Conservation (phyloP, 148 eudicot species). For the Polygonum aviculare region DNA sequence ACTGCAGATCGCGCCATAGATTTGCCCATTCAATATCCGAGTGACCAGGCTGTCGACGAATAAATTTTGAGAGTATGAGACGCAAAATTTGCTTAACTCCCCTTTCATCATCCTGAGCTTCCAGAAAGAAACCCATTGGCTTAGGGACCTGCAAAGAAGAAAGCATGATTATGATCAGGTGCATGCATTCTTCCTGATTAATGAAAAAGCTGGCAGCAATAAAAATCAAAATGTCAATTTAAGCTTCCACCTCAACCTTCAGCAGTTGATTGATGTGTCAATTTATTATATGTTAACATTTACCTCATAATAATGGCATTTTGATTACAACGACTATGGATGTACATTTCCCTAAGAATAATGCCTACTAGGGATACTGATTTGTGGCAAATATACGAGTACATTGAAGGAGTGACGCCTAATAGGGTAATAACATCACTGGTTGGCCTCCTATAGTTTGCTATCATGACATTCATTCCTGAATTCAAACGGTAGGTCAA, state of each 20-base stretch:
- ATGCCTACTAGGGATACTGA: not conserved
- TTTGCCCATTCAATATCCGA: constrained; percentile 90
- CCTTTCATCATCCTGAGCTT: constrained; percentile 65
- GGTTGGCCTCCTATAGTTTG: not conserved
- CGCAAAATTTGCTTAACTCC: constrained; percentile 93
- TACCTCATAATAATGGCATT: not conserved
- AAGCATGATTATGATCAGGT: not conserved
- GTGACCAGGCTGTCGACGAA: constrained; percentile 68
- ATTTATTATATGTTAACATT: not conserved
- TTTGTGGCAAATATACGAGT: not conserved
- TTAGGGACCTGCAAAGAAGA: constrained; percentile 72
- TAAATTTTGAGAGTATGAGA: constrained; percentile 83
- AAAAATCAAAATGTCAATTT: not conserved
- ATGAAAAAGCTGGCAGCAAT: not conserved
- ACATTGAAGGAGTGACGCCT: not conserved
- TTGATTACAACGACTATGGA: not conserved
- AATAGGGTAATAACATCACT: not conserved
- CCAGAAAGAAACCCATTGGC: constrained; percentile 64
- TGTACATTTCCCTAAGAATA: not conserved
- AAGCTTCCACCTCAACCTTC: not conserved
- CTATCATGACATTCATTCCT: not conserved
- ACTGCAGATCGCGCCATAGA: constrained; percentile 90
- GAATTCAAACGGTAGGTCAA: not conserved
- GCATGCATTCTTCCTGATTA: not conserved
- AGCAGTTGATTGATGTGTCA: not conserved